Conservation (phyloP, 1,284 basidiomycete species). For the Tremellales sp. region DNA sequence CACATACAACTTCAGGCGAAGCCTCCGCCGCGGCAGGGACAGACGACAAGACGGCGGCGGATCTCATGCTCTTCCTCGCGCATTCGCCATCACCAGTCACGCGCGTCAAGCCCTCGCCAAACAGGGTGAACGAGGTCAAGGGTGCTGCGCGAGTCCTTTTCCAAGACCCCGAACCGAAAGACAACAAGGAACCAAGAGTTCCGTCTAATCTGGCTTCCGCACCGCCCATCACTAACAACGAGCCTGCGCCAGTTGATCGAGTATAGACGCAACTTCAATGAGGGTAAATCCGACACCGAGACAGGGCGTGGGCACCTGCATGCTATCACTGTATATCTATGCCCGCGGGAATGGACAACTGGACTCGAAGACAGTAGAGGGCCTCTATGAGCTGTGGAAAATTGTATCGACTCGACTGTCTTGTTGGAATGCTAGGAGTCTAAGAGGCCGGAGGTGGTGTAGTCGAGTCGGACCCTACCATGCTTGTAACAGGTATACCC, state of each 20-base stretch:
- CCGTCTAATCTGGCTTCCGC: slow-evolving; percentile 30
- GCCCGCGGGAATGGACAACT: no score
- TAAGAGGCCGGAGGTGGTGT: no score
- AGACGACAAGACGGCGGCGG: slow-evolving; percentile 44
- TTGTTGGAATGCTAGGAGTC: no score
- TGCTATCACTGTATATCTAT: no score
- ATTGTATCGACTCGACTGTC: no score
- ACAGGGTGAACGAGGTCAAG: slow-evolving; percentile 11
- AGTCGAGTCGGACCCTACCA: no score
- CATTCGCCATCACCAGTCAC: slow-evolving; percentile 39
- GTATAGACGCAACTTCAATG: no score
- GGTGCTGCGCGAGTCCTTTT: slow-evolving; percentile 39
- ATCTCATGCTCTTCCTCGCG: slow-evolving; percentile 49
- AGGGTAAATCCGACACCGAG: no score
- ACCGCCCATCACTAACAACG: slow-evolving; percentile 20
- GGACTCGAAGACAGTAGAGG: no score
- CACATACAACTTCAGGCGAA: neutral
- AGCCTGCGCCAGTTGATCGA: neutral
- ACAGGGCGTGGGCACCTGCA: no score
- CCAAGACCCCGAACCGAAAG: slow-evolving; percentile 20
- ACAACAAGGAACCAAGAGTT: neutral
- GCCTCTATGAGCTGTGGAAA: no score
- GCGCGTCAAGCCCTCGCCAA: slow-evolving; percentile 2
- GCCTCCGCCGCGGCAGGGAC: slow-evolving; percentile 2
- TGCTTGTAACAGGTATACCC: no score